Percentiles rank a stretch among this genome's conserved stretches.
Evolutionary conservation across 495 filamentous ascomycete species (phyloP).

Genomic region (Aspergillus carlsbadensis): DNA sequence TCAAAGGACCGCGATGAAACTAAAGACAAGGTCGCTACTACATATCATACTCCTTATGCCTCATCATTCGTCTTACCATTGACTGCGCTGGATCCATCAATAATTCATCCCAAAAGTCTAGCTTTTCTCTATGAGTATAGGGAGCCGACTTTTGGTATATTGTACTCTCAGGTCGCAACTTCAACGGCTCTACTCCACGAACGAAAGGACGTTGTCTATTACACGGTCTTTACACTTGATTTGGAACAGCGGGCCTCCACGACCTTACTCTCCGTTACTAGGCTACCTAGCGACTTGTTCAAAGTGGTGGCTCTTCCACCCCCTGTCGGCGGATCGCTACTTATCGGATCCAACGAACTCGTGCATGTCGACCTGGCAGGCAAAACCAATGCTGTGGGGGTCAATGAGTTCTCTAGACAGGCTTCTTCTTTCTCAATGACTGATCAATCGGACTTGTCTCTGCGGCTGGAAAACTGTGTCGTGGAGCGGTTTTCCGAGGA

Average conservation of each 20-base stretch:
- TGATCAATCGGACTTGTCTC: conserved; percentile 78
- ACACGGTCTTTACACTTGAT: conserved; percentile 93
- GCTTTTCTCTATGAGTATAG: conserved; percentile 95
- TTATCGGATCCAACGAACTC: conserved; percentile 85
- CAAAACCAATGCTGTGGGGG: conserved; percentile 88
- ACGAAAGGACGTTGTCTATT: conserved; percentile 80
- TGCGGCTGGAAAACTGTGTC: conserved; percentile 79
- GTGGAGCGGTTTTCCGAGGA: conserved; percentile 73
- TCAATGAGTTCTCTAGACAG: conserved; percentile 82
- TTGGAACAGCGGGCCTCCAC: conserved; percentile 92
- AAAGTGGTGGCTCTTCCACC: conserved; percentile 79
- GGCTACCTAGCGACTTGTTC: conserved; percentile 86
- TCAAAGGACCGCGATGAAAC: conserved; percentile 11
- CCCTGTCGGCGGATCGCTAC: conserved; percentile 82
- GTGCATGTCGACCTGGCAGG: conserved; percentile 96
- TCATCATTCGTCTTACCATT: conserved; percentile 89
- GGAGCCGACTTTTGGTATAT: conserved; percentile 93
- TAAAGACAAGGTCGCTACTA: conserved; percentile 51
- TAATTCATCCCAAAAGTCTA: conserved; percentile 85
- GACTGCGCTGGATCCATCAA: conserved; percentile 78
- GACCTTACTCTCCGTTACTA: conserved; percentile 79
- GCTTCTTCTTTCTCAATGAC: conserved; percentile 75
- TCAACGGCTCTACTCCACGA: conserved; percentile 71
- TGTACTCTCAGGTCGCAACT: conserved; percentile 71
- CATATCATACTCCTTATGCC: conserved; percentile 73